Base-by-base conservation (phyloP, 176 grass and related monocot genomes). In the Oryza officinalis region DNA sequence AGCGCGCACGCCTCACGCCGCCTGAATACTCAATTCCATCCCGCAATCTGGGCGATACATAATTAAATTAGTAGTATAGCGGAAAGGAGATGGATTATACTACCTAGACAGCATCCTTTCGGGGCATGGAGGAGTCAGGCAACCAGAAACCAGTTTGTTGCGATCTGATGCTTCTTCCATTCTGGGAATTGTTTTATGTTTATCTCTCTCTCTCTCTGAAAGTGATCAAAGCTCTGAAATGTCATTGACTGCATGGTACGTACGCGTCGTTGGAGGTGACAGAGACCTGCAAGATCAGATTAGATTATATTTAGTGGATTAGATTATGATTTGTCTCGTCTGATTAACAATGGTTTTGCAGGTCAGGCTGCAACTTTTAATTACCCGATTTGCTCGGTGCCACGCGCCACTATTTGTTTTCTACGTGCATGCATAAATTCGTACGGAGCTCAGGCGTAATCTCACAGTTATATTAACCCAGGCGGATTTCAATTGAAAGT, bases 361-460 rank as follows among this genome's bases (percentile, higher is more conserved):
- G 47, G 47, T 50, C 43, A 50, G 46, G 44, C 33, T 35, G 33
- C 44, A 2, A 57, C 52, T 20, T 22, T 22, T 54, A 17, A 7
- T n/a, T 57, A 61, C 75, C 30, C 6, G 84, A 80, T 80, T 80
- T 80, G 11, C 22, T 8, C 22, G 27, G 69, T 63, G 77, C 69
- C 77, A 28, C 60, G 69, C 71, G 44, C 63, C 77, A 68, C 31
- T 61, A 77, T 44, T 65, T 31, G n/a, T 31, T 14, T 32, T 25
- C 10, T 13, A 40, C 15, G 40, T 31, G 20, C 50, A 37, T 65
- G 84, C 57, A 73, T 86, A 71, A 75, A 75, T 32, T 33, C 22
- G 73, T 52, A 76, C 7, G 54, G 7, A 59, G 22, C 54, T 20
- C 54, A n/a, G 18, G 54, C 49, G 49, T 52, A 52, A 52, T 52